Conservation (phyloP, 202 grass and related monocot species). For the Panicum hallii region DNA sequence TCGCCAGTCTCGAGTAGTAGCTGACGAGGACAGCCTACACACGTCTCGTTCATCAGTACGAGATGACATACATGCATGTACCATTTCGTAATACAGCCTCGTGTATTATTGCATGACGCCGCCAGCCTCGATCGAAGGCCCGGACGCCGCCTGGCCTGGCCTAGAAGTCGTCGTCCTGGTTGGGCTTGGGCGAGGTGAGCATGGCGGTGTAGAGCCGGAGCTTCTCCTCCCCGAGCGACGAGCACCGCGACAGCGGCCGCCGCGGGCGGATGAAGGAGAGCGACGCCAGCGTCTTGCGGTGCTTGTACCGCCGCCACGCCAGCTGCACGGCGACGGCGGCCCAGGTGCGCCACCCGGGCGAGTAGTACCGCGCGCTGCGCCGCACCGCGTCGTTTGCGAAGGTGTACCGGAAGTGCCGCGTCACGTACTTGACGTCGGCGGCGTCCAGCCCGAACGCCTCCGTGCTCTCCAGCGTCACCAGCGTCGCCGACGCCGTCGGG, state of each 20-base stretch:
- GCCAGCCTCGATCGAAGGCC: not conserved
- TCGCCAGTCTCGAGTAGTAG: too few species aligned
- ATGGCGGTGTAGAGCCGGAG: slow-evolving; percentile 87
- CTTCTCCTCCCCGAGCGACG: slow-evolving; percentile 81
- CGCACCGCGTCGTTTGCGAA: slow-evolving; percentile 83
- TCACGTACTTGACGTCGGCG: slow-evolving; percentile 79
- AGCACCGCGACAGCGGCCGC: slow-evolving; percentile 66
- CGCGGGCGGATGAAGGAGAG: slow-evolving; percentile 76
- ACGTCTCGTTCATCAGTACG: too few species aligned
- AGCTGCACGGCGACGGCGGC: slow-evolving; percentile 88
- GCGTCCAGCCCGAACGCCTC: slow-evolving; percentile 86
- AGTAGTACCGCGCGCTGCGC: slow-evolving; percentile 87
- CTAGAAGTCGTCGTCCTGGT: slow-evolving; percentile 72
- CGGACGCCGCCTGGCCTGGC: not conserved
- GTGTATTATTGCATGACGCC: not conserved
- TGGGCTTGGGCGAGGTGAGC: slow-evolving; percentile 80
- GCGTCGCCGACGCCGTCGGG: slow-evolving; percentile 74
- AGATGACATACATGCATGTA: too few species aligned
- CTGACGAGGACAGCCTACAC: too few species aligned
- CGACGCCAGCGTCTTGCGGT: slow-evolving; percentile 78
- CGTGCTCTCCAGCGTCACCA: slow-evolving; percentile 72
- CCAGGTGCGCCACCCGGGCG: slow-evolving; percentile 88
- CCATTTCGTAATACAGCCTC: too few species aligned
- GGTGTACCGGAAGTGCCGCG: slow-evolving; percentile 87
- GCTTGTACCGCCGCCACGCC: slow-evolving; percentile 75